Percentiles rank a stretch among this genome's conserved stretches.
Conservation (phyloP, 1,284 basidiomycete genomes). For the Macrocybe sp. region DNA sequence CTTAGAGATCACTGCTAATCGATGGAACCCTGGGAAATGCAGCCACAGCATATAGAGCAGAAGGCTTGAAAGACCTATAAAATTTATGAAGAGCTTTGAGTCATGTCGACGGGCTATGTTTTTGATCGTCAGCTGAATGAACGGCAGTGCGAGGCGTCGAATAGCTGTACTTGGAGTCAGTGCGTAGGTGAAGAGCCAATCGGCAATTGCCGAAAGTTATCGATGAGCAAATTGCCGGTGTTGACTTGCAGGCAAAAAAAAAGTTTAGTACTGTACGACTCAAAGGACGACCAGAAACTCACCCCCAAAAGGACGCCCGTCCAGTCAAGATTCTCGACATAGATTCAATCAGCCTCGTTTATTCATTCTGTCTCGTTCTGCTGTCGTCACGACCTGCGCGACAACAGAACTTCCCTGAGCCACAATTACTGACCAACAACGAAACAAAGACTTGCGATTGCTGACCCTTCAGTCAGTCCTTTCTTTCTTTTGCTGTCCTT, state of each 20-base stretch:
- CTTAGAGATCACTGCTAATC: too few relatives aligned
- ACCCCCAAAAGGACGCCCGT: background rate
- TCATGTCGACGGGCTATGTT: too few relatives aligned
- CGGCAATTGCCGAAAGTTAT: background rate
- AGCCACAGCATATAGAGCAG: too few relatives aligned
- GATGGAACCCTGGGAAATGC: too few relatives aligned
- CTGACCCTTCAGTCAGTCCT: conserved; percentile 70
- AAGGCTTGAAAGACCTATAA: too few relatives aligned
- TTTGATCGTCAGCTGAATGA: too few relatives aligned
- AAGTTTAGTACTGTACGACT: background rate
- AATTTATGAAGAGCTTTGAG: too few relatives aligned
- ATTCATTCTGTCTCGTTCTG: conserved; percentile 8
- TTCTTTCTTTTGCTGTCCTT: conserved; percentile 10
- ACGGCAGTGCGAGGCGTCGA: too few relatives aligned
- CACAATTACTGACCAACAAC: conserved; percentile 70
- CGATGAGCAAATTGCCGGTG: conserved; percentile 1
- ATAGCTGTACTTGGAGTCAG: too few relatives aligned
- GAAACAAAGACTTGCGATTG: conserved; percentile 76
- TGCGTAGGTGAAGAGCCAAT: too few relatives aligned
- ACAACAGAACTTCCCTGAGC: conserved; percentile 19
- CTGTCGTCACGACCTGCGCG: conserved; percentile 19
- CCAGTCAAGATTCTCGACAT: background rate
- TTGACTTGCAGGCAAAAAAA: conserved; percentile 1
- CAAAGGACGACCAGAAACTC: background rate
- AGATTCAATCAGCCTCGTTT: conserved; percentile 8